Evolutionary conservation across 2,329 filamentous ascomycete genomes (phyloP), one percentile per base, ranked within the genome.

Genomic region (Fusarium pseudocircinatum): DNA sequence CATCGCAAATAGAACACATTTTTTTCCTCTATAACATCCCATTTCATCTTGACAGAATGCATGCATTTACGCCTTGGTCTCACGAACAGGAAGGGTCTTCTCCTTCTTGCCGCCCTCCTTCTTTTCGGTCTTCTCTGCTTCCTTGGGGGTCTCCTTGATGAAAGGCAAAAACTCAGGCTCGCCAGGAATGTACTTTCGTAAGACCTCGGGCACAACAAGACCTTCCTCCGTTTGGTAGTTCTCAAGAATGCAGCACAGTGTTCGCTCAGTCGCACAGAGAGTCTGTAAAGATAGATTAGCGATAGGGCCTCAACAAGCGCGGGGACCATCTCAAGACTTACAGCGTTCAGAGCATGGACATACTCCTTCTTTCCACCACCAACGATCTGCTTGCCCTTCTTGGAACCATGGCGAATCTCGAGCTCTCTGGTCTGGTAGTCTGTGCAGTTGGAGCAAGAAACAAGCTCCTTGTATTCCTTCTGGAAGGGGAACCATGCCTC

Each of bases 401-500:
- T 98, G 69, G 91, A 88, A 53, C 96, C 96, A 78, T 92, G 97
- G 67, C 96, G 90, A 77, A 99, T 97, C 83, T 98, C 96, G 18
- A 99, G 88, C 76, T 95, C 95, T 63, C 96, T 90, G 30, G 94
- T 95, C 86, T 99, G 96, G 86, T 98, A 98, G 82, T 98, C 96
- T 49, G 94, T 97, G 87, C 96, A 99, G 85, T 99, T 99, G 70
- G 94, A 97, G 88, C 95, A 97, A 26, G 94, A 97, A 57, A 98
- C 96, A 34, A 99, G 90, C 85, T 98, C 96, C 85, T 98, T 98
- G 89, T 98, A 99, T 84, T 98, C 96, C 78, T 93, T 93, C 83
- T 98, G 95, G 87, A 93, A 97, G 22, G 94, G 95, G 83, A 97
- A 97, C 94, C 95, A 97, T 6, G 96, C 96, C 82, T 99, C 96